A percentile compares a stretch with the other conserved stretches of the same genome.
Evolutionary conservation across 2,329 filamentous ascomycete genomes (phyloP).

Genomic region (Cadophora malorum): DNA sequence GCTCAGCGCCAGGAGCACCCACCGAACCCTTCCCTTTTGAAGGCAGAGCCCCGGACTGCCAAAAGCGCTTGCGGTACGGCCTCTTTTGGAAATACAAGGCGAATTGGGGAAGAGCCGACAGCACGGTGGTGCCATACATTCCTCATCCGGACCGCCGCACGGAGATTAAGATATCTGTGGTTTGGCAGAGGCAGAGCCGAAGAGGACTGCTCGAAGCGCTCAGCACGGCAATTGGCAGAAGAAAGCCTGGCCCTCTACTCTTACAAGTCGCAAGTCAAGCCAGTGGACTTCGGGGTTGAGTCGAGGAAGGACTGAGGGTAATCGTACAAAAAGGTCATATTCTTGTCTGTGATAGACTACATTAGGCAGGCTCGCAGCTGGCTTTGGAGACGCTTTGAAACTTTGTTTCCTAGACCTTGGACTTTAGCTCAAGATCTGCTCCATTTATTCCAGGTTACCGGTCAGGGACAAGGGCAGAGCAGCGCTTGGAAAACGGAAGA

Average conservation of each 20-base stretch:
- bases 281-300: background rate
- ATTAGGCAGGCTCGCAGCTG: background rate
- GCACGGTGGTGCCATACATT: background rate
- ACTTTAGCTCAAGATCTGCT: conserved; percentile 15
- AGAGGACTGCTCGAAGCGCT: background rate
- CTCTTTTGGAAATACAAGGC: conserved; percentile 12
- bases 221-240: background rate
- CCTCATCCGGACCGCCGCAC: conserved; percentile 4
- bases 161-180: conserved; percentile 9
- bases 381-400: background rate
- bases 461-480: conserved; percentile 6
- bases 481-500: conserved; percentile 9
- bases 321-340: background rate
- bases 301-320: background rate
- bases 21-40: background rate
- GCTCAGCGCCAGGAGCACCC: background rate
- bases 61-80: conserved; percentile 8
- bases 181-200: background rate
- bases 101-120: conserved; percentile 3
- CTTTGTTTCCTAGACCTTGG: background rate
- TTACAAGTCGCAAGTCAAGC: background rate
- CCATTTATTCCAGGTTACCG: conserved; percentile 14
- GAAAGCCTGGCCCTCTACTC: background rate
- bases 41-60: conserved; percentile 11
- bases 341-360: background rate